phyloP scores from a whole-genome alignment of 2,329 filamentous ascomycete genomes.

The Ophiosphaerella narmari region DNA sequence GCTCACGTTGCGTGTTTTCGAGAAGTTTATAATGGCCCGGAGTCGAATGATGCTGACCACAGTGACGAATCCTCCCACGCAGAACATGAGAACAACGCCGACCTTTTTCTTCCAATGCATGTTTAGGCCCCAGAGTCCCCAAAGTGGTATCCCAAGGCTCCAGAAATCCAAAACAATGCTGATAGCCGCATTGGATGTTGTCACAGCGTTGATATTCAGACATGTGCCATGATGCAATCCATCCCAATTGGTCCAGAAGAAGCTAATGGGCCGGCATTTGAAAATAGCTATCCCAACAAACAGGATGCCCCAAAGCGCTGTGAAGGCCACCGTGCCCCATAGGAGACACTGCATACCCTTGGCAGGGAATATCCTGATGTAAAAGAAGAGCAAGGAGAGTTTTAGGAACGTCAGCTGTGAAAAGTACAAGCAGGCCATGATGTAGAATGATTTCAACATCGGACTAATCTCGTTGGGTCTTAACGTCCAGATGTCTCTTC shows the following conservation, averaged over 20 bases:
- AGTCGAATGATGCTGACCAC: constrained; percentile 50
- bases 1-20: constrained; percentile 46
- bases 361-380: constrained; percentile 27
- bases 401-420: constrained; percentile 19
- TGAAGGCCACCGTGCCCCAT: constrained; percentile 14
- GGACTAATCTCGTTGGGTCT: constrained; percentile 46
- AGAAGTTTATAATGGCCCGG: constrained; percentile 49
- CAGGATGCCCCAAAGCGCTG: constrained; percentile 19
- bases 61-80: background rate
- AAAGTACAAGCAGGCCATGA: constrained; percentile 33
- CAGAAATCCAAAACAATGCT: constrained; percentile 31
- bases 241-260: constrained; percentile 30
- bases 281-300: constrained; percentile 17
- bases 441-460: constrained; percentile 42
- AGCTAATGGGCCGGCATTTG: constrained; percentile 33
- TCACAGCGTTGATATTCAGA: constrained; percentile 34
- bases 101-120: constrained; percentile 37
- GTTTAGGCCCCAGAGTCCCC: constrained; percentile 27
- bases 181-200: constrained; percentile 27
- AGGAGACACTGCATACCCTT: constrained; percentile 1
- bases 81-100: constrained; percentile 26
- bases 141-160: constrained; percentile 35
- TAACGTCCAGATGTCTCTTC: constrained; percentile 57
- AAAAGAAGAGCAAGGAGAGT: constrained; percentile 26
- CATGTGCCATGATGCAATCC: constrained; percentile 25